Base-by-base conservation (phyloP, 306 rosid species). In the Trifolium repens region DNA sequence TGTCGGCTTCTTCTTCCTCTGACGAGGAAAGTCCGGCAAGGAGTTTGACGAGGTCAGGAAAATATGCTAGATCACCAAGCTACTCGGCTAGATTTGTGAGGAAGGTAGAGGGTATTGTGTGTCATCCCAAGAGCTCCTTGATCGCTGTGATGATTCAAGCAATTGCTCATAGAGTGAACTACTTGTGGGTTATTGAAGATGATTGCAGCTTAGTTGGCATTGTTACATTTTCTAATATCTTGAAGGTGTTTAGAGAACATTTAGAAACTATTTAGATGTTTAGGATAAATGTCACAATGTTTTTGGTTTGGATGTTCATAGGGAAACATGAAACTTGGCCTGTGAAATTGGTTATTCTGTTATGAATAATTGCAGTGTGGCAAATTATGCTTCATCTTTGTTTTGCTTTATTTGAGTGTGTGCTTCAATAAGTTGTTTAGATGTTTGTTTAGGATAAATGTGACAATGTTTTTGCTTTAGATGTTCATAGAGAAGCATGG, bases 141-240 rank as follows among this genome's bases (percentile, higher is more conserved):
- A 80, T 92, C 19, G 99, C 99, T 69, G 99, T 89, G 71, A 89
- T 96, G 93, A 96, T 96, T 69, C 99, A 96, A 77, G 99, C 99
- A 40, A 92, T 96, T 57, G 97, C 99, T 77, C 98, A 96, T 22
- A 85, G 99, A 32, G 98, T 89, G 52, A 96, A 90, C 67, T 96
- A 96, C 49, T 87, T 92, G 53, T 96, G 99, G 99, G 99, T 96
- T 24, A 81, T 90, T 34, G 98, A 90, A 64, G 98, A 92, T 72
- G 99, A 90, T 42, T 90, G 93, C 76, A 88, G 96, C 82, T 78
- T 96, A 79, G 84, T 88, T 8, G 99, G 99, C 4, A 92, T 92
- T 69, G 98, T 90, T 55, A 96, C 98, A 1, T 90, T 96, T 73
- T 84, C 87, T 53, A 89, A 73, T 43, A 92, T 96, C 80, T 74